A percentile compares a stretch with the other conserved stretches of the same genome.
Conservation (phyloP, 768 basidiomycete species). For the Cystobasidiopsis lactophilus region DNA sequence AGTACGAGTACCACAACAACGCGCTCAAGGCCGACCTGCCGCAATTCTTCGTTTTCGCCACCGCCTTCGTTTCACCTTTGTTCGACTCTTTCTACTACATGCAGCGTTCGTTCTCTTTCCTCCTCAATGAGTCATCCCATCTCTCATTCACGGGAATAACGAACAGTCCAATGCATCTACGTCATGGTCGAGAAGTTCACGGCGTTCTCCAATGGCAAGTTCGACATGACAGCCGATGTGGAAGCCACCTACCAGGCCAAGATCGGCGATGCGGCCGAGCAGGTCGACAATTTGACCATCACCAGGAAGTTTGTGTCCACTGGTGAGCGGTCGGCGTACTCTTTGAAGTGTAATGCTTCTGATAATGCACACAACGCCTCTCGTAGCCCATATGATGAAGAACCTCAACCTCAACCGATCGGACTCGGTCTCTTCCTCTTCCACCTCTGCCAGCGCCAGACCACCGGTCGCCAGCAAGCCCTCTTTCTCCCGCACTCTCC, state of each 20-base stretch:
- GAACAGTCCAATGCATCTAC: slow-evolving; percentile 73
- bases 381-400: slow-evolving; percentile 22
- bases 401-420: slow-evolving; percentile 10
- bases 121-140: no score
- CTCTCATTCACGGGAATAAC: neutral
- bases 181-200: slow-evolving; percentile 83
- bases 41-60: slow-evolving; percentile 66
- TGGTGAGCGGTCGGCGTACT: slow-evolving; percentile 47
- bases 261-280: slow-evolving; percentile 58
- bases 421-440: slow-evolving; percentile 10
- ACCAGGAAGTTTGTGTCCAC: slow-evolving; percentile 65
- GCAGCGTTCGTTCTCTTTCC: slow-evolving; percentile 41
- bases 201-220: slow-evolving; percentile 48
- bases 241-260: slow-evolving; percentile 61
- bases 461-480: neutral
- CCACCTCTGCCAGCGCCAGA: neutral
- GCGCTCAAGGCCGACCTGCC: slow-evolving; percentile 76
- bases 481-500: slow-evolving; percentile 36
- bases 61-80: slow-evolving; percentile 83
- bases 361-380: neutral
- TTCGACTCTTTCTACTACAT: slow-evolving; percentile 98
- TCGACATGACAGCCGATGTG: slow-evolving; percentile 35
- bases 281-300: slow-evolving; percentile 33
- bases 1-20: slow-evolving; percentile 35
- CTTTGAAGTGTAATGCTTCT: neutral